Percentiles rank a stretch among this genome's conserved stretches.
Conservation (phyloP, 169 alveolate species). For the Eimeria sp. region DNA sequence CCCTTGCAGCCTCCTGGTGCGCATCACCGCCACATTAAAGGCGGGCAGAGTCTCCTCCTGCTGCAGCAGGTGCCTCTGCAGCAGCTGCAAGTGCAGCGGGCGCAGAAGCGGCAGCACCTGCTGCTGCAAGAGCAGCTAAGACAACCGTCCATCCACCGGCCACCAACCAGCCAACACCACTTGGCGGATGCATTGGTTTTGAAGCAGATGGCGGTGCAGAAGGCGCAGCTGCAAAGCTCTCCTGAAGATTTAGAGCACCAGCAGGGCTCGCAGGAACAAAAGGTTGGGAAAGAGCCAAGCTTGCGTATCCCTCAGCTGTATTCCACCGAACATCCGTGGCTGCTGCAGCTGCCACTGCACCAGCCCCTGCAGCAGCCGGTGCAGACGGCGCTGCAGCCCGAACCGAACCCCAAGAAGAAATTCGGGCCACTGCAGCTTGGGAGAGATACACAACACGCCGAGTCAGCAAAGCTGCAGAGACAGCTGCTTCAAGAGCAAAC, state of each 20-base stretch:
- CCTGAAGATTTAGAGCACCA: neutral
- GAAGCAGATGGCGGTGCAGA: neutral
- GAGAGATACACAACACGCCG: neutral
- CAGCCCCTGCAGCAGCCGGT: neutral
- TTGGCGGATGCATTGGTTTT: neutral
- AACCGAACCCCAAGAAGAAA: neutral
- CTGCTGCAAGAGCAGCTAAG: neutral
- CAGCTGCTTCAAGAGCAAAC: slow-evolving; percentile 1
- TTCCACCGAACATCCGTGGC: neutral
- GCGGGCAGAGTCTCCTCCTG: neutral
- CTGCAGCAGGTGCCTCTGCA: neutral
- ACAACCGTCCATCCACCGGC: neutral
- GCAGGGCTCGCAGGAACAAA: neutral
- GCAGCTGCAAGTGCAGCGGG: slow-evolving; percentile 4
- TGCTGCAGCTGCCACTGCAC: neutral
- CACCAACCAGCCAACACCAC: neutral
- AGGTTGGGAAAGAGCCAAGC: neutral
- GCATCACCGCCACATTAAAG: neutral
- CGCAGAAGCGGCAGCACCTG: neutral
- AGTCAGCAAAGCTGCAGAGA: neutral
- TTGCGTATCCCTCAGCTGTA: neutral
- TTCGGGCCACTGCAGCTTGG: neutral
- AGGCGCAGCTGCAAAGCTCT: neutral
- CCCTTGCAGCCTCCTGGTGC: neutral
- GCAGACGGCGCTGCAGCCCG: slow-evolving; percentile 13